Base-by-base conservation (phyloP, 305 asterid species). In the Solanum chacoense region DNA sequence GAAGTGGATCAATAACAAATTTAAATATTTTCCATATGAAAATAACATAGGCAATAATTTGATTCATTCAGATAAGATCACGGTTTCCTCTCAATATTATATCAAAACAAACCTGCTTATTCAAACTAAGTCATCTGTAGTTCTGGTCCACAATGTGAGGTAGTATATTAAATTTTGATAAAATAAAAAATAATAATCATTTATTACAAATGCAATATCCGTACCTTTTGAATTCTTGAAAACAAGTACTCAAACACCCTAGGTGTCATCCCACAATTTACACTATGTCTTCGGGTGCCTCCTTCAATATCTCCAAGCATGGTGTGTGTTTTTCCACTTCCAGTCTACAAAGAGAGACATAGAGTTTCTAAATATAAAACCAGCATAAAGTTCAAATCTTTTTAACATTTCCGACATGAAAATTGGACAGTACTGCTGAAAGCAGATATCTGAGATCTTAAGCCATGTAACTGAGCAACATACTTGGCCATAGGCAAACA, bases 301-400 rank as follows among this genome's bases (percentile, higher is more conserved):
- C 96, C 98, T 93, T 97, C 99, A 80, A 97, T 95, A 89, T 97
- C 99, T 91, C 99, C 99, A 90, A 97, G 99, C 99, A 97, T 97
- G 65, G 99, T 97, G 91, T 96, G 98, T 84, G 99, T 97, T 91
- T 97, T 97, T 71, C 99, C 99, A 92, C 99, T 97, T 89, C 99
- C 99, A 88, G 99, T 97, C 99, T 97, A 90, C 79, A 83, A 13
- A 65, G 77, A 11, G 38, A 84, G 59, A 32, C 75, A 7, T 12
- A 22, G 45, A 55, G 24, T 84, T 55, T 36, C 87, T 84, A 55
- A 84, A 22, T 84, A 32, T 38, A 55, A 84, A 84, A 55, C 74
- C 24, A 55, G 75, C 22, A 55, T 20, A 84, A 7, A 55, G 45
- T 84, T 12, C 87, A 84, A 32, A 38, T 84, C 50, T 22, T 84